Evolutionary conservation across 2,329 filamentous ascomycete genomes (phyloP).

Genomic region (Fusarium sp.): DNA sequence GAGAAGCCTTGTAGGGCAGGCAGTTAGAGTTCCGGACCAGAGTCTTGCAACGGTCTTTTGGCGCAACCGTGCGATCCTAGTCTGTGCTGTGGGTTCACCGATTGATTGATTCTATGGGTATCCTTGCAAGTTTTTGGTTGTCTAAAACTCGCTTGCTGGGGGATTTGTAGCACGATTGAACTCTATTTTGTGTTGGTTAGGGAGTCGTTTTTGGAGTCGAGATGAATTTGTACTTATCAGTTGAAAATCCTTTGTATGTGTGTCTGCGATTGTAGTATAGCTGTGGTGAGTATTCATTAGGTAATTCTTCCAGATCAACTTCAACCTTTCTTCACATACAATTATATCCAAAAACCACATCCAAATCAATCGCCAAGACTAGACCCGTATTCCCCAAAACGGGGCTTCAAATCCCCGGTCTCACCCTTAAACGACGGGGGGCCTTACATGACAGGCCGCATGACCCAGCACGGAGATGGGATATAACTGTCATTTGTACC

Average conservation of each 20-base stretch:
- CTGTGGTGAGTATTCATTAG: not conserved
- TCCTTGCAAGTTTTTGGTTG: constrained; percentile 8
- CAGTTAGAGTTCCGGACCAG: constrained; percentile 10
- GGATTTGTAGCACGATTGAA: constrained; percentile 27
- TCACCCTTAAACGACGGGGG: constrained; percentile 7
- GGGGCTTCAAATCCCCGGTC: constrained; percentile 20
- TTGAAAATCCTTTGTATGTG: not conserved
- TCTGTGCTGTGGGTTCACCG: constrained; percentile 2
- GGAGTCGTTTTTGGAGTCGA: not conserved
- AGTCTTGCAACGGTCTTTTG: constrained; percentile 2
- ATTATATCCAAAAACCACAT: not conserved
- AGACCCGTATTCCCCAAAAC: constrained; percentile 6
- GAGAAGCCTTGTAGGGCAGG: not conserved
- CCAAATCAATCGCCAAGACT: constrained; percentile 7
- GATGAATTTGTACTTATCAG: not conserved
- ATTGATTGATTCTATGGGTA: constrained; percentile 7
- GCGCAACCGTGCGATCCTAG: constrained; percentile 10
- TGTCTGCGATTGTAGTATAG: not conserved
- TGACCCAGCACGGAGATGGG: not conserved
- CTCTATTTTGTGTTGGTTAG: constrained; percentile 26
- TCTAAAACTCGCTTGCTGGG: constrained; percentile 35
- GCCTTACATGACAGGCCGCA: not conserved
- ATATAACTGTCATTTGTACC: constrained; percentile 6
- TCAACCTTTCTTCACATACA: not conserved
- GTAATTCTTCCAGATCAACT: not conserved